phyloP scores from a whole-genome alignment of 352 stramenopile genomes.

The Nothophytophthora sp. region DNA sequence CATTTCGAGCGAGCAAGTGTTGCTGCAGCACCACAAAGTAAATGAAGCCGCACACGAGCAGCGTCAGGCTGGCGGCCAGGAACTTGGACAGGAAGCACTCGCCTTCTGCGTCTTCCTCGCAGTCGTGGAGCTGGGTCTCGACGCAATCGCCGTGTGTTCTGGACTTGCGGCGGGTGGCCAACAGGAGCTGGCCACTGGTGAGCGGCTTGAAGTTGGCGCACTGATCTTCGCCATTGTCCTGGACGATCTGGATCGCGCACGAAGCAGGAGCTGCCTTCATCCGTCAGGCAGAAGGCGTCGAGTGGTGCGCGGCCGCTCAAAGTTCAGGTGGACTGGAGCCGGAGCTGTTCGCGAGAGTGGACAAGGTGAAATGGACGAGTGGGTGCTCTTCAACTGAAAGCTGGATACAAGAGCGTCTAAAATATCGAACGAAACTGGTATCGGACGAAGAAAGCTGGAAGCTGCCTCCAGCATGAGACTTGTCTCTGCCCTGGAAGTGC shows the following conservation, averaged over 20 bases:
- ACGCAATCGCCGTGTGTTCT: slow-evolving; percentile 5
- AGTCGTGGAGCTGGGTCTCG: slow-evolving; percentile 6
- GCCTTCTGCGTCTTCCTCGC: slow-evolving; percentile 16
- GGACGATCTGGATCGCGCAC: slow-evolving; percentile 16
- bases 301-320: not conserved
- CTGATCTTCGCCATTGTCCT: slow-evolving; percentile 1
- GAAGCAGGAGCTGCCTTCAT: slow-evolving; percentile 15
- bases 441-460: too few relatives aligned
- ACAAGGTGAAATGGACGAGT: too few relatives aligned
- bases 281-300: not conserved
- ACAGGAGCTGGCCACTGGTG: slow-evolving; percentile 24
- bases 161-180: slow-evolving; percentile 13
- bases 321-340: not conserved
- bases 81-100: slow-evolving; percentile 56
- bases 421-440: too few relatives aligned
- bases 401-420: too few relatives aligned
- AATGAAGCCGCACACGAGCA: slow-evolving; percentile 46
- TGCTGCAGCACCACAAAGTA: slow-evolving; percentile 40
- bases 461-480: too few relatives aligned
- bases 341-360: too few relatives aligned
- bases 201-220: slow-evolving; percentile 15
- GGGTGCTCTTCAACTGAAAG: too few relatives aligned
- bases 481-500: too few relatives aligned
- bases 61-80: slow-evolving; percentile 34
- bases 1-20: too few relatives aligned